Evolutionary conservation across 306 rosid species (phyloP).

Genomic region (Medicago lupulina): DNA sequence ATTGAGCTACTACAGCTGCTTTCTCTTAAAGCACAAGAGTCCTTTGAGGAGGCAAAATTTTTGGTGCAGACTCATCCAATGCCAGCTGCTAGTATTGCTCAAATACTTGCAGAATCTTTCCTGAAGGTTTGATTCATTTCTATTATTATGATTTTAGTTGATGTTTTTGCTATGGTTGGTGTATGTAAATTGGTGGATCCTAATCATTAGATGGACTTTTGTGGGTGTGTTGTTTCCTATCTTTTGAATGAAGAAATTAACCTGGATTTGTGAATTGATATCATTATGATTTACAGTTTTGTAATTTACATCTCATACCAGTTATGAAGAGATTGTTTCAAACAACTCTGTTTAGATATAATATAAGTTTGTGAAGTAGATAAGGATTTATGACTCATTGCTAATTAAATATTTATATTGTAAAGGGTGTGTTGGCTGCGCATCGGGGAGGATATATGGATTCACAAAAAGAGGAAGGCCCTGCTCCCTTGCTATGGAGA

Average conservation of each 20-base stretch:
- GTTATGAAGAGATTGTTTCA: slow-evolving; percentile 7
- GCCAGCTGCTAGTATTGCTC: slow-evolving; percentile 93
- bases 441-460: slow-evolving; percentile 99
- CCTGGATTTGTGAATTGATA: slow-evolving; percentile 34
- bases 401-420: slow-evolving; percentile 32
- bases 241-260: slow-evolving; percentile 23
- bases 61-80: slow-evolving; percentile 88
- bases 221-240: slow-evolving; percentile 25
- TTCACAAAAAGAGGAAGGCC: slow-evolving; percentile 98
- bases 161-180: slow-evolving; percentile 1
- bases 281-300: slow-evolving; percentile 32
- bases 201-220: slow-evolving; percentile 29
- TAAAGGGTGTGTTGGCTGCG: slow-evolving; percentile 93
- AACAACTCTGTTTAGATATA: slow-evolving; percentile 17
- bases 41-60: slow-evolving; percentile 90
- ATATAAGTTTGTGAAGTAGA: slow-evolving; percentile 6
- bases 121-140: slow-evolving; percentile 67
- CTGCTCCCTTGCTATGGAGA: slow-evolving; percentile 95
- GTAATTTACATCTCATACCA: slow-evolving; percentile 1
- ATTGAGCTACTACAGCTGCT: slow-evolving; percentile 92
- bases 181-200: slow-evolving; percentile 34
- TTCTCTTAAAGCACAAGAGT: slow-evolving; percentile 96
- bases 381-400: slow-evolving; percentile 21
- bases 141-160: neutral
- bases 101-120: slow-evolving; percentile 96